Base-by-base conservation (phyloP, 2,329 filamentous ascomycete species). In the Hypoxylon sp. region DNA sequence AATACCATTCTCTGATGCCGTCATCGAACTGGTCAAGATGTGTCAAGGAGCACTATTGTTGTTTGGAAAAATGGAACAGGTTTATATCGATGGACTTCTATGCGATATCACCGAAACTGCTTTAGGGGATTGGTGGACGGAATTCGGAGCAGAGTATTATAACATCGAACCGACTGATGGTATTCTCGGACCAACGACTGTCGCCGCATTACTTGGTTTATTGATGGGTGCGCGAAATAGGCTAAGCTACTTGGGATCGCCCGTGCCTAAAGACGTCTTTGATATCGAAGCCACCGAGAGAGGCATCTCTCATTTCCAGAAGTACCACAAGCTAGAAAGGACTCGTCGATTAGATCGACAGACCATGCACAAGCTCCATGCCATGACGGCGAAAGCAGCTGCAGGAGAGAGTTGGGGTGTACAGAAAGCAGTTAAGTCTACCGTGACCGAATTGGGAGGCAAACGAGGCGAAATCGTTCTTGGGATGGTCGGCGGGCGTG, bases 391-490 rank as follows among this genome's bases (percentile, higher is more conserved):
- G 41, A 98, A 97, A 78, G 94, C 93, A 32, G 94, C 94, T 2
- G 92, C 91, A 55, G 91, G 93, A 34, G 94, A 98, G 76, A 92
- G 91, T 2, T 98, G 95, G 93, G 92, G 91, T 14, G 93, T 97
- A n/a, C 93, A 94, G 55, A 91, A 93, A 75, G 94, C 95, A 17
- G 93, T 99, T 74, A 98, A 98, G 78, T 97, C 93, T 2, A 98
- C 95, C 0, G 92, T 98, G 50, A 94, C 92, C 17, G 96, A 98
- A 79, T 89, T 99, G 41, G 93, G 93, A 72, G 95, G 96, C 13
- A 97, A 98, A 78, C 91, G 95, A 58, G 94, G 94, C 51, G 95
- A 98, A 78, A 92, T 98, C 81, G 91, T 98, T 50, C 93, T 97
- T 84, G 94, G 93, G n/a, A 97, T 97, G 84, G 94, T 97, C 5